Base-by-base conservation (phyloP, 1,284 basidiomycete genomes). In the Leucoagaricus sp. region DNA sequence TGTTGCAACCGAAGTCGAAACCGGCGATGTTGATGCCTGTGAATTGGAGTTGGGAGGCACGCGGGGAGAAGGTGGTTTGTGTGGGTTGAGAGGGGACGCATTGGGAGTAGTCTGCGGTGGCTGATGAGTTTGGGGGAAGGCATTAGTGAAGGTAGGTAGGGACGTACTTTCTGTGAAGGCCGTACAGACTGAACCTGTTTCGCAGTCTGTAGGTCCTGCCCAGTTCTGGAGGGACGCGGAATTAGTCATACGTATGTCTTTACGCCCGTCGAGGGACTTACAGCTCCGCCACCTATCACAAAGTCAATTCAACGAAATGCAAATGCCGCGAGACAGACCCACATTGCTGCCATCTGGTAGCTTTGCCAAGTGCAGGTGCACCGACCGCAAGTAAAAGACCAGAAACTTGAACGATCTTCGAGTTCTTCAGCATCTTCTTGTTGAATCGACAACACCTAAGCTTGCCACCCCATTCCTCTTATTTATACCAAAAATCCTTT, bases 1-100 rank as follows among this genome's bases (percentile, higher is more conserved):
- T 68, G 57, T 72, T 67, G 61, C 77, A 77, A 3, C 75, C 76
- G 59, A 81, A 81, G 63, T 81, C 78, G 65, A 78, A 80, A 0
- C 78, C 78, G 21, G 79, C 69, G 45, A 77, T 80, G 65, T 81
- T 80, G 21, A 81, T 71, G 50, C 71, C 71, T 4, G 62, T 60
- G 56, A 65, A 63, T 38, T 65, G 57, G 15, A 72, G 61, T 17
- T 64, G n/a, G 56, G 49, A 51, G 26, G 49, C 54, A 55, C 53
- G n/a, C 36, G 42, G 9, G 53, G 42, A 10, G 61, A 40, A 12
- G 9, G 46, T 50, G 10, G 47, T 58, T 1, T 44, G 53, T 21
- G 36, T 53, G 26, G 7, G 66, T 61, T 19, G 61, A 52, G 38
- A 49, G 59, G n/a, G 55, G 40, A 49, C 47, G 53, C 67, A 69